These are phyloP conservation scores for Lactarius hengduanensis DNA, from an alignment of 768 basidiomycete genomes.

Conservation along the genomic window DNA sequence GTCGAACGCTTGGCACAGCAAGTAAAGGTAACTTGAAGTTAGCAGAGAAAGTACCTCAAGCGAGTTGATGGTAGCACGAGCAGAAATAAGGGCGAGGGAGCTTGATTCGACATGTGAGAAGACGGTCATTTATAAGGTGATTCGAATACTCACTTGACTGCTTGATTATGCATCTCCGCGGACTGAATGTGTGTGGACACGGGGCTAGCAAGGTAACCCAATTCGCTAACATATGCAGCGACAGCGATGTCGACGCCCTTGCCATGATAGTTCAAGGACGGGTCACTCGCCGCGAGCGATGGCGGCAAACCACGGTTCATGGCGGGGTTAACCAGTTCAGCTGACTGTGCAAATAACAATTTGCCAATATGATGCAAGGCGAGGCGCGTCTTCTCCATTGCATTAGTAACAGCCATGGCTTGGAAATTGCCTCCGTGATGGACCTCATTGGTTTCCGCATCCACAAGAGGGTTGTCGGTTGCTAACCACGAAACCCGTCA, in stretches of 20 bases:
- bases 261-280: constrained; percentile 76
- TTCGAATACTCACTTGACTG: constrained; percentile 65
- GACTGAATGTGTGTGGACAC: constrained; percentile 83
- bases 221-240: constrained; percentile 79
- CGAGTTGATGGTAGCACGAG: constrained; percentile 73
- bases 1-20: constrained; percentile 84
- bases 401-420: constrained; percentile 79
- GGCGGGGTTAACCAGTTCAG: constrained; percentile 75
- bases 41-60: constrained; percentile 76
- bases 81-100: constrained; percentile 82
- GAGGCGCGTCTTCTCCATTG: constrained; percentile 83
- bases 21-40: constrained; percentile 72
- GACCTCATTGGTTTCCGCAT: constrained; percentile 59
- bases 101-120: constrained; percentile 39
- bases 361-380: constrained; percentile 52
- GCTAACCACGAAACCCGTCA: constrained; percentile 42
- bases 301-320: constrained; percentile 86
- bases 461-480: constrained; percentile 85
- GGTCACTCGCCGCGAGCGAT: constrained; percentile 74
- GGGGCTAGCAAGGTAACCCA: constrained; percentile 79
- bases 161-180: constrained; percentile 92
- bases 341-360: constrained; percentile 49
- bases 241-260: constrained; percentile 86
- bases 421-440: constrained; percentile 92
- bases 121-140: neutral